Evolutionary conservation across 208 protist species (phyloP), one percentile per base, ranked within the genome.

Genomic region (Wallacemonas collosoma): DNA sequence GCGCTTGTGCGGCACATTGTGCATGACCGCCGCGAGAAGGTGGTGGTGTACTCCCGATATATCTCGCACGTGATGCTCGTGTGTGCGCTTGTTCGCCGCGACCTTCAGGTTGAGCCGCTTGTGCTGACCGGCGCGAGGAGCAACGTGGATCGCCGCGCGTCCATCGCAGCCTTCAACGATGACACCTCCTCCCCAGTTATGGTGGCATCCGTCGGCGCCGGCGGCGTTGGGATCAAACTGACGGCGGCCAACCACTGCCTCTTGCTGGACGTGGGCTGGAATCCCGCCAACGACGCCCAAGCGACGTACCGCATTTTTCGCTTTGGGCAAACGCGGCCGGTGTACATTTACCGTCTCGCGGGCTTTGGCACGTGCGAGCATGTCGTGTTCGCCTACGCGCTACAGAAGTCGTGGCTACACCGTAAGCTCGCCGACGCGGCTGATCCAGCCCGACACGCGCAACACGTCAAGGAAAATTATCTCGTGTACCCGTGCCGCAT

Each of bases 241-340:
- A 82, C 77, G 4, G 81, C 86, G 0, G 98, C 98, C 11, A 97
- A 95, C 72, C 90, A 95, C 74, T 98, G 98, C 66, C 91, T 99
- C 41, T 64, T 99, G 36, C 93, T 98, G 66, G 98, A 99, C 68
- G 87, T 96, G 12, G 90, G 86, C 67, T 98, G 95, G 94, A 98
- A 98, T 73, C 94, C 95, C 1, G 69, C 91, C 0, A 81, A 94
- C 65, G 93, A 98, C 73, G 75, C 81, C 17, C 95, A 98, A 84
- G 97, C 97, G 2, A 97, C 96, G 39, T 98, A 97, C 76, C 93
- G 97, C 7, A 80, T 97, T 0, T 99, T 97, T 78, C 86, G 97
- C 41, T 97, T 95, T 67, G 98, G 98, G 9, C 98, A 99, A 84
- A 76, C 67, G 56, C 74, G 86, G 15, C 85, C 93, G 1, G 97